Conservation (phyloP, 1,284 basidiomycete species). For the Rugosomyces carneus region DNA sequence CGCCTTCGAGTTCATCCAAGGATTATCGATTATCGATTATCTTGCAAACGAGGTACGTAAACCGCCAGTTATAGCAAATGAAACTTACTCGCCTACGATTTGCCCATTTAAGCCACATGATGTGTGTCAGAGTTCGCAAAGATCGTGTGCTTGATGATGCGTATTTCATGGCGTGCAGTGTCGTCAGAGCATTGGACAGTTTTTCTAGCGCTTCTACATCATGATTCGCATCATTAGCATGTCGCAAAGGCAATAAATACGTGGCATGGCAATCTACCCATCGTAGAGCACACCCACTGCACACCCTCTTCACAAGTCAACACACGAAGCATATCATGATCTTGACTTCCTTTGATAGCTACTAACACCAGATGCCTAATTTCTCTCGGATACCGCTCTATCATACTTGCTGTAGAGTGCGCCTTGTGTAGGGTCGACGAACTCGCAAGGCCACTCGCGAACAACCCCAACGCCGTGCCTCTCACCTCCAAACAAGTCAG, state of each 20-base stretch:
- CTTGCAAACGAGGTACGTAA: background rate
- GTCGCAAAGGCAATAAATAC: background rate
- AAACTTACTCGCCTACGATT: conserved; percentile 40
- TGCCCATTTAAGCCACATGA: conserved; percentile 46
- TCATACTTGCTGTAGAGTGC: conserved; percentile 40
- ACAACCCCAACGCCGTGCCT: conserved; percentile 45
- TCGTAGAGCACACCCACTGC: conserved; percentile 49
- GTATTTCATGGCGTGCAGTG: conserved; percentile 46
- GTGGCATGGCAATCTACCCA: conserved; percentile 36
- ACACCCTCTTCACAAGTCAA: conserved; percentile 39
- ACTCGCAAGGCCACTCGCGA: conserved; percentile 49
- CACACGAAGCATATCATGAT: conserved; percentile 43
- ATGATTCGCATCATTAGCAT: conserved; percentile 23
- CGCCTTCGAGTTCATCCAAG: conserved; percentile 52
- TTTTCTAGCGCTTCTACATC: conserved; percentile 49
- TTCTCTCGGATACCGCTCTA: conserved; percentile 45
- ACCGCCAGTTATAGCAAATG: background rate
- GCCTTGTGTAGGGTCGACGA: conserved; percentile 53
- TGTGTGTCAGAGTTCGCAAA: conserved; percentile 48
- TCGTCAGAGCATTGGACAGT: conserved; percentile 42
- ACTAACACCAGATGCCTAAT: conserved; percentile 48
- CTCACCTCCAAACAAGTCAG: conserved; percentile 49
- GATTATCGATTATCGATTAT: conserved; percentile 56
- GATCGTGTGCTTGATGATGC: conserved; percentile 47
- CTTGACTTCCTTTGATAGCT: conserved; percentile 31